These are phyloP conservation scores for Fusarium coicis DNA, from an alignment of 2,329 filamentous ascomycete species.

Conservation along the genomic window DNA sequence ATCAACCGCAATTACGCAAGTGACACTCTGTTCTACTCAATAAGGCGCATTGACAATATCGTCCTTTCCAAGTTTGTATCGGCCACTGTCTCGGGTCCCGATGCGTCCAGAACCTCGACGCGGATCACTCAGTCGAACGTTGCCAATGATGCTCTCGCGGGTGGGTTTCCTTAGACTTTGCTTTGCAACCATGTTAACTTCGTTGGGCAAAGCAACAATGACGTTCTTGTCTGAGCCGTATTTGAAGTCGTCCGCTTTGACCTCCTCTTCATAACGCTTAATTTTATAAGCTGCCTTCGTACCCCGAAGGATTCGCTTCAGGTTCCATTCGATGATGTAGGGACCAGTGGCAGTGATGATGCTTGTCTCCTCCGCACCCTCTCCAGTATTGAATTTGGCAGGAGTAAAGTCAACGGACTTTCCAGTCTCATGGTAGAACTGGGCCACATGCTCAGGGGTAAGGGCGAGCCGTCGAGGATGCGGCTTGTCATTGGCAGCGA, in stretches of 20 bases:
- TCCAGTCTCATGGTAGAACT: conserved; percentile 97
- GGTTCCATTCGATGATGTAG: conserved; percentile 95
- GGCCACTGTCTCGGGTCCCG: conserved; percentile 63
- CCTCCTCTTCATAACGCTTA: conserved; percentile 93
- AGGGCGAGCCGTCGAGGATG: conserved; percentile 90
- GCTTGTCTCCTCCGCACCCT: conserved; percentile 84
- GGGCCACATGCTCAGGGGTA: conserved; percentile 91
- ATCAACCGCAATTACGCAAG: not conserved
- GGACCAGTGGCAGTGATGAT: conserved; percentile 97
- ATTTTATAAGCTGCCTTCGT: conserved; percentile 92
- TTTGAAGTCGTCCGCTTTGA: conserved; percentile 98
- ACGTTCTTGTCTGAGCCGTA: conserved; percentile 98
- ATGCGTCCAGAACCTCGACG: conserved; percentile 64
- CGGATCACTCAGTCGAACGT: conserved; percentile 60
- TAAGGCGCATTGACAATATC: conserved; percentile 83
- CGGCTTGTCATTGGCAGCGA: conserved; percentile 92
- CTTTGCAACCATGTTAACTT: conserved; percentile 97
- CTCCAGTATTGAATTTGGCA: conserved; percentile 92
- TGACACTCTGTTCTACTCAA: conserved; percentile 46
- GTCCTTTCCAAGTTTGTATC: conserved; percentile 80
- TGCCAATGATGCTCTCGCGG: conserved; percentile 86
- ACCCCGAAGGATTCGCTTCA: conserved; percentile 87
- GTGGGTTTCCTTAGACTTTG: conserved; percentile 87
- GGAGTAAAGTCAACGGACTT: conserved; percentile 87
- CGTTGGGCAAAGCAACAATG: conserved; percentile 94